phyloP scores from a whole-genome alignment of 2,329 filamentous ascomycete genomes.

The Sclerotinia glacialis region DNA sequence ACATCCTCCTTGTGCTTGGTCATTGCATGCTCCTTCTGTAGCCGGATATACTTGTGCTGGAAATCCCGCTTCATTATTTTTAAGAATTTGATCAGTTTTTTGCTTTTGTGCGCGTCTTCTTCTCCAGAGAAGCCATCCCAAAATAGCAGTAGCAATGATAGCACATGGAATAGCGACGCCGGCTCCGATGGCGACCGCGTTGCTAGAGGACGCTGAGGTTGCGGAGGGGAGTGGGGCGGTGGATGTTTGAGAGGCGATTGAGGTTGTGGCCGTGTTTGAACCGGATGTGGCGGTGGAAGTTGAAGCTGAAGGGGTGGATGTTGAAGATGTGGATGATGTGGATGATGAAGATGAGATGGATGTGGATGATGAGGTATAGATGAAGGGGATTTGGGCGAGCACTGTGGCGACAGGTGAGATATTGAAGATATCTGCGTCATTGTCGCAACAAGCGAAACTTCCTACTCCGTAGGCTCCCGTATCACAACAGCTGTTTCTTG shows the following conservation, averaged over 20 bases:
- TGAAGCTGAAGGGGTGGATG: background rate
- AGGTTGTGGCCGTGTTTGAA: background rate
- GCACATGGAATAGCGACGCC: background rate
- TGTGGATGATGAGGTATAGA: conserved; percentile 4
- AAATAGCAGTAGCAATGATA: background rate
- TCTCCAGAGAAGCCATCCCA: background rate
- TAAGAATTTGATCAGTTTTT: background rate
- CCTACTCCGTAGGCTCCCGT: conserved; percentile 10
- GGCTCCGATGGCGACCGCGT: background rate
- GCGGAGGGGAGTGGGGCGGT: background rate
- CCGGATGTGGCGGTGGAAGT: background rate
- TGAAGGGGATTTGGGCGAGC: conserved; percentile 13
- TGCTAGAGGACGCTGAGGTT: background rate
- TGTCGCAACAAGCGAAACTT: conserved; percentile 19
- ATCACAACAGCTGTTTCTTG: conserved; percentile 16
- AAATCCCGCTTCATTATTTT: background rate
- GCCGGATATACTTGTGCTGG: background rate
- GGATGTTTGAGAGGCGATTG: background rate
- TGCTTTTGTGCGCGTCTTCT: background rate
- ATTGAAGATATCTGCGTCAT: conserved; percentile 7
- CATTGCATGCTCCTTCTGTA: background rate
- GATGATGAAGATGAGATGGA: background rate
- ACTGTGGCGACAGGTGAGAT: background rate
- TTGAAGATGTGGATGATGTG: background rate
- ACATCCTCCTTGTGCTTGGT: background rate